Evolutionary conservation across 2,329 filamentous ascomycete genomes (phyloP).

Genomic region (Xylariomycetidae sp.): DNA sequence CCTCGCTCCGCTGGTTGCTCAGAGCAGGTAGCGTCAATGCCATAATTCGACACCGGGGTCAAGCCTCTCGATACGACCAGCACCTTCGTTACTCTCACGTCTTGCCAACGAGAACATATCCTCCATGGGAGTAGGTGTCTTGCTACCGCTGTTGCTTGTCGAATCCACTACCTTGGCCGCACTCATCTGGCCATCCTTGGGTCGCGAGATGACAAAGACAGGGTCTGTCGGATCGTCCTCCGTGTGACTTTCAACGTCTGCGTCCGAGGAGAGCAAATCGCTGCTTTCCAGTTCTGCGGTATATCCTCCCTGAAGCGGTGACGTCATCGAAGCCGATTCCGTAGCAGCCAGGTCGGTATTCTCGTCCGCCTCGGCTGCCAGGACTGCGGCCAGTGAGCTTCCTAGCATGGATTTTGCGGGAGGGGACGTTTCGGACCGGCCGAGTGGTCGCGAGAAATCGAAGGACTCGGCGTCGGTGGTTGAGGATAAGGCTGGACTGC

Average conservation of each 20-base stretch:
- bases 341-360: constrained; percentile 3
- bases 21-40: no score
- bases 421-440: background rate
- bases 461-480: constrained; percentile 26
- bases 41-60: no score
- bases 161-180: no score
- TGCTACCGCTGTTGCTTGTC: background rate
- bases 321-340: constrained; percentile 18
- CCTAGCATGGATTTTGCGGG: background rate
- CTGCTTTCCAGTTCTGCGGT: constrained; percentile 16
- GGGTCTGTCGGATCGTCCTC: constrained; percentile 15
- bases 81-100: constrained; percentile 2
- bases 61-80: no score
- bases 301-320: constrained; percentile 12
- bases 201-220: constrained; percentile 1
- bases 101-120: constrained; percentile 2
- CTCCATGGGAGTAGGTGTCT: constrained; percentile 1
- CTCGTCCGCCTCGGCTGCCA: constrained; percentile 4
- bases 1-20: no score
- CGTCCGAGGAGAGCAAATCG: constrained; percentile 22
- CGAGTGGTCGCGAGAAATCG: constrained; percentile 32
- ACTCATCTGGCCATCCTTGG: background rate
- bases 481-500: constrained; percentile 19
- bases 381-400: constrained; percentile 5
- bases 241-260: constrained; percentile 24